Percentiles rank a stretch among this genome's conserved stretches.
Evolutionary conservation across 1,284 basidiomycete species (phyloP).

Genomic region (Cystobasidium slooffiae): DNA sequence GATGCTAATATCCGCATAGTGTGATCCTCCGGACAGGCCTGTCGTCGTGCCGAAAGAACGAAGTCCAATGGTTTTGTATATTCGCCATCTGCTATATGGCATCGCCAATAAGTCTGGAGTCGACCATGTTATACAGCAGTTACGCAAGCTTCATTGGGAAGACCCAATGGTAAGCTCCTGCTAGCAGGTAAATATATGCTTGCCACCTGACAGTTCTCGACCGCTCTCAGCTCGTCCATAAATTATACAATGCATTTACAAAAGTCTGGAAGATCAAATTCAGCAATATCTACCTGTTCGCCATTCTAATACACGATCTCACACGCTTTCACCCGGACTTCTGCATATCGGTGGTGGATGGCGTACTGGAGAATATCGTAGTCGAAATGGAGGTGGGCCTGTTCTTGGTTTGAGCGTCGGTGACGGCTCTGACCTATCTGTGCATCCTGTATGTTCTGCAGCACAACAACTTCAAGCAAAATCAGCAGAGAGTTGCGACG

Average conservation of each 20-base stretch:
- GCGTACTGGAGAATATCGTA: conserved; percentile 89
- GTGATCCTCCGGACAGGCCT: conserved; percentile 92
- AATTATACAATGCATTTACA: conserved; percentile 77
- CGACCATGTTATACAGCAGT: conserved; percentile 86
- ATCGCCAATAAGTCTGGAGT: conserved; percentile 86
- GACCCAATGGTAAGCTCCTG: conserved; percentile 62
- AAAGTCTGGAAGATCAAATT: conserved; percentile 97
- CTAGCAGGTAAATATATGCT: not conserved
- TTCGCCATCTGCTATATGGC: conserved; percentile 89
- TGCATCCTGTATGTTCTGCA: conserved; percentile 44
- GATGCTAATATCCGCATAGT: conserved; percentile 61
- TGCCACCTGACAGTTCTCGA: not conserved
- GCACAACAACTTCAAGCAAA: conserved; percentile 91
- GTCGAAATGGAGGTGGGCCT: conserved; percentile 73
- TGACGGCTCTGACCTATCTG: not conserved
- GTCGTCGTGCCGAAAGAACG: conserved; percentile 82
- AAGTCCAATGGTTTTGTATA: conserved; percentile 87
- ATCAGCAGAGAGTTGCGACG: conserved; percentile 87
- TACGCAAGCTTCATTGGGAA: conserved; percentile 97
- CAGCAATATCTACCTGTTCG: conserved; percentile 84
- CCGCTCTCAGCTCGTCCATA: conserved; percentile 51
- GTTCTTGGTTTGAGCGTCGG: not conserved
- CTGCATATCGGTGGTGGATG: conserved; percentile 84
- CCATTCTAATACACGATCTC: conserved; percentile 90
- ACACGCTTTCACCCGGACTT: conserved; percentile 91